Conservation (phyloP, 768 basidiomycete species). For the Podaxis sp. region DNA sequence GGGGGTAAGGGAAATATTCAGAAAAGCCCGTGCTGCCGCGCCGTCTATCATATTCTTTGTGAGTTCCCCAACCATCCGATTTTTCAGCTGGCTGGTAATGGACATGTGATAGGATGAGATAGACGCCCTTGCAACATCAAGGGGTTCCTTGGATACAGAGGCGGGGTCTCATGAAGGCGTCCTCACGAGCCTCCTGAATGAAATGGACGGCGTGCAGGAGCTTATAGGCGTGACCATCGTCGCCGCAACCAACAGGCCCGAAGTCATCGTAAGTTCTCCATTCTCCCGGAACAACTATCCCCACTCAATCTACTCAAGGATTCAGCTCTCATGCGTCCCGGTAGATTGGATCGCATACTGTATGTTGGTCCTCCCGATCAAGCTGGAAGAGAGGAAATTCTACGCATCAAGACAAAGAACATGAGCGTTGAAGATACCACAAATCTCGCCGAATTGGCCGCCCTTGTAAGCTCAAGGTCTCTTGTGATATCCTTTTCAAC, state of each 20-base stretch:
- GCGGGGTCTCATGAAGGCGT: conserved; percentile 77
- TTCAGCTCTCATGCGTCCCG: conserved; percentile 91
- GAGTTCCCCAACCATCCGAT: conserved; percentile 28
- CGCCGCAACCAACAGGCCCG: conserved; percentile 95
- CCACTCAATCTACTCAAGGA: conserved; percentile 54
- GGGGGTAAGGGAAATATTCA: conserved; percentile 91
- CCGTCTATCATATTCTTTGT: conserved; percentile 98
- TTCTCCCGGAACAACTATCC: background rate
- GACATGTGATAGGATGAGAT: conserved; percentile 79
- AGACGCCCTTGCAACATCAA: conserved; percentile 85
- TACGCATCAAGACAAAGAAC: conserved; percentile 68
- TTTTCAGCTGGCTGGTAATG: conserved; percentile 2
- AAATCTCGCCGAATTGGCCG: conserved; percentile 66
- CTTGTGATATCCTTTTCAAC: background rate
- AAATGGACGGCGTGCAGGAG: conserved; percentile 99
- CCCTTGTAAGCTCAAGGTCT: conserved; percentile 48
- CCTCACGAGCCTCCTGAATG: conserved; percentile 89
- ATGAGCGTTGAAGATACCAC: conserved; percentile 82
- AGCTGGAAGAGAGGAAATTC: conserved; percentile 78
- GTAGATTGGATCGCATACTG: conserved; percentile 89
- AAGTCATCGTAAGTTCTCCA: conserved; percentile 60
- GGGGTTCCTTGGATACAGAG: conserved; percentile 60
- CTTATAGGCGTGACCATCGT: conserved; percentile 92
- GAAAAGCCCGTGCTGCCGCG: conserved; percentile 90
- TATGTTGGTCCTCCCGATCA: conserved; percentile 93